phyloP scores from a whole-genome alignment of 139 green algal species.

The Asterochloris erici region DNA sequence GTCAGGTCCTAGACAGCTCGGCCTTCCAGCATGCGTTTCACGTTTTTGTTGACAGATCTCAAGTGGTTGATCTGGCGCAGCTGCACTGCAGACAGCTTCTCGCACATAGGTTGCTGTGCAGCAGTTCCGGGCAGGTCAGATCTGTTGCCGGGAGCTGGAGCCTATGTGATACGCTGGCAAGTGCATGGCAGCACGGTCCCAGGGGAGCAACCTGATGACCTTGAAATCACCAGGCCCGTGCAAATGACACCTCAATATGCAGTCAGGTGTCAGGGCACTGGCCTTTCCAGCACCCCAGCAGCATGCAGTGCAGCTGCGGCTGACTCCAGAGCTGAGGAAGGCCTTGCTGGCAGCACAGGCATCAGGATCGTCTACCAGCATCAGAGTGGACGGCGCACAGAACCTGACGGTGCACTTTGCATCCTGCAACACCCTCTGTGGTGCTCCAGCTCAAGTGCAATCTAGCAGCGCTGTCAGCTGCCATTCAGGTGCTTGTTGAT shows the following conservation, averaged over 20 bases:
- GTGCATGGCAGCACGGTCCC: neutral
- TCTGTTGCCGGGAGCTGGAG: neutral
- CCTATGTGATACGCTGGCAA: neutral
- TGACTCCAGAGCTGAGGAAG: neutral
- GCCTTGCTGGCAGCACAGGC: constrained; percentile 4
- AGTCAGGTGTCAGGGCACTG: neutral
- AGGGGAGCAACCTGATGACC: too few relatives aligned
- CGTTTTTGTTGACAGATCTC: neutral
- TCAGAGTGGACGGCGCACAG: neutral
- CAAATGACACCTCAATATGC: neutral
- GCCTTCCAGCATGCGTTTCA: neutral
- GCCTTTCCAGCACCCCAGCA: constrained; percentile 3
- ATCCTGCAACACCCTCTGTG: neutral
- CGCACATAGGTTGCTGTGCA: too few relatives aligned
- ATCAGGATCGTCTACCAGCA: neutral
- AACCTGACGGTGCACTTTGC: neutral
- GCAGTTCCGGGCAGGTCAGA: too few relatives aligned
- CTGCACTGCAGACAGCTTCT: neutral
- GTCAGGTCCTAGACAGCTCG: neutral
- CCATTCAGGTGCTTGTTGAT: neutral
- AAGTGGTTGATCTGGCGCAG: neutral
- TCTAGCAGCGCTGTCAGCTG: neutral
- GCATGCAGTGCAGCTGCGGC: constrained; percentile 2
- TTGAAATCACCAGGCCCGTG: neutral
- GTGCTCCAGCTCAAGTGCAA: too few relatives aligned